These are phyloP conservation scores for Echinosophora koreensis DNA, from an alignment of 306 rosid genomes.

Conservation along the genomic window DNA sequence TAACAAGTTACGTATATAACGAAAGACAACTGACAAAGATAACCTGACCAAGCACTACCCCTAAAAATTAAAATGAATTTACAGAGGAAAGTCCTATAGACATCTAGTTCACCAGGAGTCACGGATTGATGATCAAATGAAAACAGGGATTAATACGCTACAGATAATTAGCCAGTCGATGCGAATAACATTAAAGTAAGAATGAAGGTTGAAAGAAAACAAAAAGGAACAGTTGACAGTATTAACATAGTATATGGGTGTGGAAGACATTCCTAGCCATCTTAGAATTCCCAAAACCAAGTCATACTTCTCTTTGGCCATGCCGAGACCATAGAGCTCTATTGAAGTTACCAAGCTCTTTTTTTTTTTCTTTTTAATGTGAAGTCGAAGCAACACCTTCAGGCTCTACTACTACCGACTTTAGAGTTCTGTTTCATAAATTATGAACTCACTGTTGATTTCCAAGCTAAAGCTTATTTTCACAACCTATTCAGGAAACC, in stretches of 20 bases:
- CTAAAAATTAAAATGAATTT: neutral
- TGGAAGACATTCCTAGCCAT: too few species aligned
- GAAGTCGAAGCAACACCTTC: too few species aligned
- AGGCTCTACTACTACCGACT: neutral
- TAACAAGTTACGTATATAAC: neutral
- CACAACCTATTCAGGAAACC: too few species aligned
- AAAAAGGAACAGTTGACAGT: neutral
- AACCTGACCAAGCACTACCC: neutral
- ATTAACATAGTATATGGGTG: neutral
- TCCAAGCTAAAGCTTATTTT: neutral
- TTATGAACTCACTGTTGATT: neutral
- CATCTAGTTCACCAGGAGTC: neutral
- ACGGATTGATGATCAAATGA: neutral
- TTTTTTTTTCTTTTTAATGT: too few species aligned
- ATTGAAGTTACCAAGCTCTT: neutral
- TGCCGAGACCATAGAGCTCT: neutral
- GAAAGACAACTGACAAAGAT: conserved; percentile 30
- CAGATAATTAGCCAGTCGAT: neutral
- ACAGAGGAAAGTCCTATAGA: neutral
- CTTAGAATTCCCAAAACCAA: too few species aligned
- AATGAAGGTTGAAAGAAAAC: neutral
- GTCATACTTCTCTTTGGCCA: neutral
- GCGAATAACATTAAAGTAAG: neutral
- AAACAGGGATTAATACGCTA: neutral
- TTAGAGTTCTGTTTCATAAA: neutral